Evolutionary conservation across 2,329 filamentous ascomycete species (phyloP), one percentile per base, ranked within the genome.

Genomic region (Fonsecaea erecta): DNA sequence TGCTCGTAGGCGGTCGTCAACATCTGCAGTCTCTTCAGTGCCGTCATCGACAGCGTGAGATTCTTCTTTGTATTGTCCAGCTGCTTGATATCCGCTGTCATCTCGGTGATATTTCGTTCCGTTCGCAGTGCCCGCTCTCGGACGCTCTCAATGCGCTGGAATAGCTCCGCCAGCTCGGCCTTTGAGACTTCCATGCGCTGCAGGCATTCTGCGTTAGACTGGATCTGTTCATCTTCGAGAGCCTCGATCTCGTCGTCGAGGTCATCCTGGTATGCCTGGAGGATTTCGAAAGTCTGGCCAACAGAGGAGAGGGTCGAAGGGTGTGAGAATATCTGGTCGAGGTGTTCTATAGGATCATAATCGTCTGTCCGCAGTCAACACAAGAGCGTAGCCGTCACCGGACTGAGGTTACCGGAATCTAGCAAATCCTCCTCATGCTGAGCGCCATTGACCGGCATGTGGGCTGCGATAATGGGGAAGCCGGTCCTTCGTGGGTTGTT

Each of bases 1-100:
- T 99, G 95, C 76, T 98, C 95, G 79, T 98, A 99, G n/a, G 95
- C 95, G 2, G 95, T 98, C 4, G 95, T 98, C 75, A 99, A 82
- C 95, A 99, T 99, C 83, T 99, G 95, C 72, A 99, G 84, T 53
- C 95, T 86, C 82, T 99, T 99, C 74, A 99, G 83, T 24, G 94
- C 94, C 51, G 95, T 99, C 95, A 99, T 99, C 70, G 93, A 97
- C 60, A 96, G 84, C 9, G 95, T 97, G 67, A 99, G 84, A 78
- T 99, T 99, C 77, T 90, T 90, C 83, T 99, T 99, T 40, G 95
- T 97, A 77, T 91, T 91, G 79, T 99, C 95, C 70, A 99, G 85
- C 71, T 94, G 89, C 82, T 99, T 99, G 77, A 99, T 99, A 75
- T 99, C 95, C 64, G 95, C 93, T 67, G 95, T 99, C 95, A 99